These are phyloP conservation scores for Aspergillus hortae DNA, from an alignment of 2,329 filamentous ascomycete species.

Conservation along the genomic window DNA sequence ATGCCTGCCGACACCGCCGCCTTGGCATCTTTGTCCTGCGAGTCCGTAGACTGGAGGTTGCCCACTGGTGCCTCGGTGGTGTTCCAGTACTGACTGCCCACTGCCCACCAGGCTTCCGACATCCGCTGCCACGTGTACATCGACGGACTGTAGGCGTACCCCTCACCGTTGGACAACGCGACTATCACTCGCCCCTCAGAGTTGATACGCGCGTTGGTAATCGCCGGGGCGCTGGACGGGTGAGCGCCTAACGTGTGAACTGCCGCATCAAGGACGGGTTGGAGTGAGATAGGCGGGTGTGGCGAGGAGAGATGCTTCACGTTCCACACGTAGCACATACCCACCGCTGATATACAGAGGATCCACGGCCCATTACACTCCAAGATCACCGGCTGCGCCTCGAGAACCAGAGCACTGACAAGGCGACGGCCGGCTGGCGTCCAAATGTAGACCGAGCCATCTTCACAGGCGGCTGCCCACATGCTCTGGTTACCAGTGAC, in stretches of 20 bases:
- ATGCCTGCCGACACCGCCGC: slow-evolving; percentile 78
- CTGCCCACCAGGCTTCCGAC: slow-evolving; percentile 98
- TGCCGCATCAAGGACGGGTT: slow-evolving; percentile 83
- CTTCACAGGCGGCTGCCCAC: slow-evolving; percentile 91
- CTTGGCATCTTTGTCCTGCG: slow-evolving; percentile 52
- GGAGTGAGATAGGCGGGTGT: slow-evolving; percentile 85
- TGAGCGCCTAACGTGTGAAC: slow-evolving; percentile 74
- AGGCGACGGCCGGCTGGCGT: slow-evolving; percentile 84
- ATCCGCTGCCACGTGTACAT: slow-evolving; percentile 93
- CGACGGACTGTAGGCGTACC: slow-evolving; percentile 79
- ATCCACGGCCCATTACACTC: slow-evolving; percentile 89
- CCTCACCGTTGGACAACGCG: slow-evolving; percentile 92
- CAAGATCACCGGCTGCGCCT: slow-evolving; percentile 89
- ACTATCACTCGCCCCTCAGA: slow-evolving; percentile 80
- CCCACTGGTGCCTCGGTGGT: slow-evolving; percentile 87
- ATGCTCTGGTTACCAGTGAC: slow-evolving; percentile 87
- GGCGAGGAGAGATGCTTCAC: slow-evolving; percentile 76
- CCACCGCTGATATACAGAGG: slow-evolving; percentile 81
- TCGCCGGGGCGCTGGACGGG: slow-evolving; percentile 72
- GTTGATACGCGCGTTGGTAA: slow-evolving; percentile 90
- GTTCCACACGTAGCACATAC: slow-evolving; percentile 92
- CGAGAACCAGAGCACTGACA: slow-evolving; percentile 78
- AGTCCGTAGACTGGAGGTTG: slow-evolving; percentile 69
- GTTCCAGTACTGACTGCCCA: slow-evolving; percentile 98
- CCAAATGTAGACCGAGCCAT: slow-evolving; percentile 87